phyloP scores from a whole-genome alignment of 805 yeast genomes.

The Schizosaccharomyces osmophilus region DNA sequence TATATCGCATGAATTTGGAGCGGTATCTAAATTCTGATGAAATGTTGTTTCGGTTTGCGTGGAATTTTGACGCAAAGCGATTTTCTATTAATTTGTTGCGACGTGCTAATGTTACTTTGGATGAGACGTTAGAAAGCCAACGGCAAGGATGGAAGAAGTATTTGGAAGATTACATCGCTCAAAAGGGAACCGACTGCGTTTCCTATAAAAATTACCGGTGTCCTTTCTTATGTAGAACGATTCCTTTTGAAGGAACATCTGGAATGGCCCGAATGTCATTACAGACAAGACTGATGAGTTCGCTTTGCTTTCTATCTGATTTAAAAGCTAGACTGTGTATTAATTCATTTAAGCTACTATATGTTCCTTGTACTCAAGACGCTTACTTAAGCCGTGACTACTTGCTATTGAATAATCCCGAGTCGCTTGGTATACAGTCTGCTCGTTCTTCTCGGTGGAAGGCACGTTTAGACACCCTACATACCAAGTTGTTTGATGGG shows the following conservation, averaged over 20 bases:
- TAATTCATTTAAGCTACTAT: slow-evolving; percentile 55
- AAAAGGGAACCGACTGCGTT: slow-evolving; percentile 95
- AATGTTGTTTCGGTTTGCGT: slow-evolving; percentile 72
- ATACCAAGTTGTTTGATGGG: too few relatives aligned
- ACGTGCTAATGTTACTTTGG: slow-evolving; percentile 65
- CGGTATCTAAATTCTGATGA: slow-evolving; percentile 63
- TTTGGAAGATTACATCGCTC: slow-evolving; percentile 73
- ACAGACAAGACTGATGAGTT: not conserved
- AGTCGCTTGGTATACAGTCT: not conserved
- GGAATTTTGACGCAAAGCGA: slow-evolving; percentile 24
- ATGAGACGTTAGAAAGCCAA: slow-evolving; percentile 40
- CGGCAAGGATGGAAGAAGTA: slow-evolving; percentile 87
- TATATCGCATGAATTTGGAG: slow-evolving; percentile 73
- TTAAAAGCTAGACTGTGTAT: slow-evolving; percentile 57
- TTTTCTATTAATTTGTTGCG: slow-evolving; percentile 64
- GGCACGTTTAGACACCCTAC: too few relatives aligned
- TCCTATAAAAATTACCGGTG: slow-evolving; percentile 50
- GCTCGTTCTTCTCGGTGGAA: too few relatives aligned
- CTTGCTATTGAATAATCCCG: not conserved
- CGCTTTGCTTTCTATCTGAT: slow-evolving; percentile 20
- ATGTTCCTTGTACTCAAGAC: slow-evolving; percentile 59
- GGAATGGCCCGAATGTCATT: not conserved
- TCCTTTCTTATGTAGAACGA: slow-evolving; percentile 27
- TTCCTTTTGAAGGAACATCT: not conserved
- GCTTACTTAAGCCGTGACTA: slow-evolving; percentile 16